Base-by-base conservation (phyloP, 768 basidiomycete species). In the Termitomyces sp. region DNA sequence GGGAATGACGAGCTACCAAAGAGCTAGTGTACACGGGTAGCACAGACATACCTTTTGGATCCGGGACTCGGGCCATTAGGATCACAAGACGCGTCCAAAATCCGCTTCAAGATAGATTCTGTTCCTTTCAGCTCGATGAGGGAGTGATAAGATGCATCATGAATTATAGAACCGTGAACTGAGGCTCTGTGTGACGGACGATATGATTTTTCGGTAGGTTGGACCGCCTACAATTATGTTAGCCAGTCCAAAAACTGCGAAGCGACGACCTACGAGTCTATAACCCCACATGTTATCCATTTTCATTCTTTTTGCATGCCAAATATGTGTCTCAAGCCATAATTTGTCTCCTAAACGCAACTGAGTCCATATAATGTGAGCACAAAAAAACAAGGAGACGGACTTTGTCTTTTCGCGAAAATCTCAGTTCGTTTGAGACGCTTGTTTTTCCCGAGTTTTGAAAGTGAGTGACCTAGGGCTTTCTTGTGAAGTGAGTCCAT, bases 251-350 rank as follows among this genome's bases (percentile, higher is more conserved):
- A 16, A 9, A 10, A 21, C 14, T 17, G 32, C 2, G 16, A 37
- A 19, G 25, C 37, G 28, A 39, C 21, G 44, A 66, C 79, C 21
- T 28, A 92, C 94, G 53, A 99, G 75, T 62, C 92, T 80, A 68
- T 92, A 93, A 0, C 92, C 93, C 94, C 94, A 98, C 70, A 91
- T 78, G 60, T 85, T 86, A 62, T 86, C 80, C 96, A 98, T 98
- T 59, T 88, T 84, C 86, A 96, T 96, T 6, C 97, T 83, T 71
- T 98, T 98, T 1, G 94, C 91, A 64, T 98, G 96, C 93, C 94
- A 98, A 19, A 98, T 72, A 68, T 99, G 97, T 5, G 94, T 96
- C 67, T 96, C 93, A 0, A 99, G 82, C 96, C 96, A 98, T 12
- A 79, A 74, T 69, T 98, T 98, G 61, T 90, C 80, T 30, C 77